Base-by-base conservation (phyloP, 1,284 basidiomycete genomes). In the Agroathelia rolfsii region DNA sequence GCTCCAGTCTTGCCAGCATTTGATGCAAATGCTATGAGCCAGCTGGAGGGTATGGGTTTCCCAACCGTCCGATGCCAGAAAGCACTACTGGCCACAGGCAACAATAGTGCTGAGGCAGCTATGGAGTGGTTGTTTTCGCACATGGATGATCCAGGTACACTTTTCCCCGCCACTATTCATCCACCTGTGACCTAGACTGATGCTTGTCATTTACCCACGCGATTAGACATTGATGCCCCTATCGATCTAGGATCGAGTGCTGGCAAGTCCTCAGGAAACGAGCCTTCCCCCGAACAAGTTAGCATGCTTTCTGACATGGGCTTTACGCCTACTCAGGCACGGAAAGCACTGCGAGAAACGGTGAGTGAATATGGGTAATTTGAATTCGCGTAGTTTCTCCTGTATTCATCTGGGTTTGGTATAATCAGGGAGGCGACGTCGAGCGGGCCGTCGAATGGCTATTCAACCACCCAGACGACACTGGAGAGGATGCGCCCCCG, bases 51-150 rank as follows among this genome's bases (percentile, higher is more conserved):
- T 0, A 93, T 95, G 89, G 92, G 92, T 1, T 95, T 95, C 65
- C 81, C 89, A 0, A 52, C 61, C 0, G 55, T 88, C 3, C 71
- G 89, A 14, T 89, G 85, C 52, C 80, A 93, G 47, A 89, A 88
- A 48, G 93, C 93, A 0, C 56, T 97, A 10, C 63, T 94, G 2
- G 92, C 89, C 0, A 96, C 92, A 0, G 88, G 88, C 0, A 86
- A 86, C 49, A 61, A 55, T 9, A 76, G 82, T 44, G 64, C 83
- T 0, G 87, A 94, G 47, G 69, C 67, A 0, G 93, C 94, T 0
- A 95, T 93, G 87, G 81, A 88, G 42, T 98, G 94, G 94, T 57
- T 98, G 24, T 95, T 98, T 51, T 68, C 62, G 34, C 94, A 96
- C 56, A 89, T 94, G 85, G 93, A 97, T 6, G 94, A 97, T 56